Percentiles rank a stretch among this genome's conserved stretches.
These are phyloP conservation scores for Starmerella scarabaei DNA, from an alignment of 805 yeast species.

Conservation along the genomic window DNA sequence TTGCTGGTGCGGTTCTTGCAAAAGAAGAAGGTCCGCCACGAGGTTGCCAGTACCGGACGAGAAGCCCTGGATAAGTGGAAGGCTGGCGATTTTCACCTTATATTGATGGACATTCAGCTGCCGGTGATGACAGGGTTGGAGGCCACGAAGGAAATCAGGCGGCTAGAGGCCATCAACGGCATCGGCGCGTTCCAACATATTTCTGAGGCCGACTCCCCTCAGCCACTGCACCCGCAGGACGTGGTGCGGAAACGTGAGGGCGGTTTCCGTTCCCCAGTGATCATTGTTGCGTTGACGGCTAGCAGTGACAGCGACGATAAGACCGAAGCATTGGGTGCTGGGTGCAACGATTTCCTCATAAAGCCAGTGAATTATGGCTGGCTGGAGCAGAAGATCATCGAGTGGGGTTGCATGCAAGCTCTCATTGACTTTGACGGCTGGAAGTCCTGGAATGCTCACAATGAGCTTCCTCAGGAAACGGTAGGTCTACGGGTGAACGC, in stretches of 20 bases:
- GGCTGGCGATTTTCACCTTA: slow-evolving; percentile 85
- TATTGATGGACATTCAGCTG: slow-evolving; percentile 91
- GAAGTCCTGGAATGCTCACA: slow-evolving; percentile 36
- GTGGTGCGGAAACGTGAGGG: slow-evolving; percentile 28
- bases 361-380: slow-evolving; percentile 92
- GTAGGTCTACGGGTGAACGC: too few relatives aligned
- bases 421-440: slow-evolving; percentile 90
- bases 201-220: slow-evolving; percentile 25
- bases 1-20: slow-evolving; percentile 80
- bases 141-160: slow-evolving; percentile 82
- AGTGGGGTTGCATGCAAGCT: slow-evolving; percentile 99
- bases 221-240: slow-evolving; percentile 11
- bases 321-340: slow-evolving; percentile 86
- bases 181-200: slow-evolving; percentile 49
- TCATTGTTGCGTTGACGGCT: slow-evolving; percentile 93
- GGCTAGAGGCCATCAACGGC: slow-evolving; percentile 64
- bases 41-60: slow-evolving; percentile 82
- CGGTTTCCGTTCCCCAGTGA: slow-evolving; percentile 78
- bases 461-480: background rate
- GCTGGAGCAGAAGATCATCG: slow-evolving; percentile 78
- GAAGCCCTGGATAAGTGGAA: slow-evolving; percentile 95
- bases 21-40: slow-evolving; percentile 70
- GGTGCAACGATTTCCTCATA: slow-evolving; percentile 92
- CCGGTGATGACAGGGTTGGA: slow-evolving; percentile 95
- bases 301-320: slow-evolving; percentile 74